Base-by-base conservation (phyloP, 805 yeast species). In the Candida methanosorbosa region DNA sequence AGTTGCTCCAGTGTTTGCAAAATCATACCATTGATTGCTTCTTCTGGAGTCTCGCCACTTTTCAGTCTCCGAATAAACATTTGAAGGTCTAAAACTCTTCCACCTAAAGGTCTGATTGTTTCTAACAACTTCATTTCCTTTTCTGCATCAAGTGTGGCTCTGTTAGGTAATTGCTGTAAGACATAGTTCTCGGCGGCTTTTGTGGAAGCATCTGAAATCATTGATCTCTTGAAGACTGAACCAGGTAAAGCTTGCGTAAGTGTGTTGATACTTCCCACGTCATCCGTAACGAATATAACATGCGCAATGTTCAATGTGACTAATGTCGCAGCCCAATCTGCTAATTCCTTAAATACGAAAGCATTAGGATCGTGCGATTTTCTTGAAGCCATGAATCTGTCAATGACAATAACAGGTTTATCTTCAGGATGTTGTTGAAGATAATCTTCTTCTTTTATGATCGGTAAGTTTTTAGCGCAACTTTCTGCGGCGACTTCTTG, bases 1-100 rank as follows among this genome's bases (percentile, higher is more conserved):
- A 90, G 73, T 52, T 90, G 97, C 47, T 85, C 88, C 5, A 90
- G 78, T 0, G 95, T 78, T 56, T 87, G 96, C 18, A 67, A 68
- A 5, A 86, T 71, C 81, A 92, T 83, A 43, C 85, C 88, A 2
- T 68, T 58, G 29, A 86, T 60, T 0, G 97, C 97, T 34, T 71
- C 81, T 9, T 60, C 48, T 2, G 95, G 94, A 7, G 72, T 53
- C 52, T 92, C 98, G 6, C 98, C 98, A 1, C 90, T 76, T 46
- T 78, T 78, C 14, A 92, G 72, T 34, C 97, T 80, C 52, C 97
- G 72, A 2, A 81, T 81, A 58, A 85, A 87, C 20, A 90, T 80
- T 57, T 92, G 96, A 34, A 92, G 65, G 55, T 92, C 98, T 30
- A 87, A 67, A 88, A 90, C 82, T 42, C 98, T 75, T 27, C 98